phyloP scores from a whole-genome alignment of 2,329 filamentous ascomycete genomes.

The Harringtonia lauricola region DNA sequence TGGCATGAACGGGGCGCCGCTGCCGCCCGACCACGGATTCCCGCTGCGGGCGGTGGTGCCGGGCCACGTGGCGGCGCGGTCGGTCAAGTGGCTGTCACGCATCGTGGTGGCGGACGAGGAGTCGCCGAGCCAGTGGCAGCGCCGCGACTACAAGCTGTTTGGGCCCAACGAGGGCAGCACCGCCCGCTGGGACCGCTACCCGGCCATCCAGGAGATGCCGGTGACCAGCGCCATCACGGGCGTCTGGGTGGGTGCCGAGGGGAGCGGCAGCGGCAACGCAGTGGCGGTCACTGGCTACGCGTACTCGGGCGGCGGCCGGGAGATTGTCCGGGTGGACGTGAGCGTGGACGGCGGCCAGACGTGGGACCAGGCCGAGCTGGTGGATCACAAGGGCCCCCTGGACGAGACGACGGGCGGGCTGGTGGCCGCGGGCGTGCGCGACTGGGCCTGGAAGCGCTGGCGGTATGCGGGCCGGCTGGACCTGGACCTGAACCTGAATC shows the following conservation, averaged over 20 bases:
- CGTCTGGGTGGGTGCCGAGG: conserved; percentile 25
- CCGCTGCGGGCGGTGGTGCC: conserved; percentile 52
- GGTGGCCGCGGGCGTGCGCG: conserved; percentile 18
- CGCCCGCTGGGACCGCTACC: conserved; percentile 51
- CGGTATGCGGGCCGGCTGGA: conserved; percentile 37
- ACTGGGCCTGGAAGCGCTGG: conserved; percentile 58
- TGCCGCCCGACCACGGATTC: conserved; percentile 56
- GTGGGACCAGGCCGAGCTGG: conserved; percentile 52
- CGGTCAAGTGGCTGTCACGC: conserved; percentile 58
- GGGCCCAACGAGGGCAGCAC: conserved; percentile 47
- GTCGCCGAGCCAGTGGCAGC: conserved; percentile 53
- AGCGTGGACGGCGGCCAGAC: conserved; percentile 50
- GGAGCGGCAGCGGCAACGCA: not conserved
- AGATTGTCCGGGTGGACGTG: conserved; percentile 57
- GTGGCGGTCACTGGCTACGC: conserved; percentile 48
- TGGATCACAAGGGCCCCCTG: conserved; percentile 28
- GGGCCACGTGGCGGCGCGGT: conserved; percentile 54
- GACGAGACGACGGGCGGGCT: not conserved
- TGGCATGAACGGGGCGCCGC: conserved; percentile 52
- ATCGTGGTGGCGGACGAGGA: conserved; percentile 57
- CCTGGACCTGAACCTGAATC: not conserved
- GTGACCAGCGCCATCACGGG: conserved; percentile 55
- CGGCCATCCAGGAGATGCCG: conserved; percentile 58
- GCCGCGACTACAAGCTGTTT: conserved; percentile 58
- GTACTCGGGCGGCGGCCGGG: conserved; percentile 55